These are phyloP conservation scores for Colletotrichum phormii DNA, from an alignment of 2,329 filamentous ascomycete species.

Conservation along the genomic window DNA sequence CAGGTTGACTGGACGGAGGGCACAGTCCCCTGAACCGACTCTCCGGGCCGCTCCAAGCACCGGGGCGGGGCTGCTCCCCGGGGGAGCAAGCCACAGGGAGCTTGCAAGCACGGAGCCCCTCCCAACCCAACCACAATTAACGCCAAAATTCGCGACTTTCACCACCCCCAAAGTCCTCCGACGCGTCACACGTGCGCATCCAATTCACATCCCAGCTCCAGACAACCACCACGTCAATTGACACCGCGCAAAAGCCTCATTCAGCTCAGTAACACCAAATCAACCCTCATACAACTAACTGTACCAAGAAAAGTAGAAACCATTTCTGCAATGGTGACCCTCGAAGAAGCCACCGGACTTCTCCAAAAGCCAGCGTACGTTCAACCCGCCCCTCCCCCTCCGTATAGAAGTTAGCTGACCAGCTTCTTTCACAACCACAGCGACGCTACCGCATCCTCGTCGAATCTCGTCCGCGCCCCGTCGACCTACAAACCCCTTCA, in stretches of 20 bases:
- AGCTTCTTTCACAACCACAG: not conserved
- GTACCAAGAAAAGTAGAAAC: not conserved
- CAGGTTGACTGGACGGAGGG: not conserved
- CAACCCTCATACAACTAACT: not conserved
- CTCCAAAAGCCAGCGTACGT: slow-evolving; percentile 63
- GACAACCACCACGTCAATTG: slow-evolving; percentile 7
- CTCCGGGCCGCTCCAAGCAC: slow-evolving; percentile 14
- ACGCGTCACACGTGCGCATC: slow-evolving; percentile 32
- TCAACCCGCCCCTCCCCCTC: not conserved
- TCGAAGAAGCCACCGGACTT: slow-evolving; percentile 57
- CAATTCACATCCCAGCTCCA: slow-evolving; percentile 27
- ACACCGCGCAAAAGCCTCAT: slow-evolving; percentile 14
- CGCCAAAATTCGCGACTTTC: slow-evolving; percentile 49
- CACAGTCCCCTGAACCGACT: slow-evolving; percentile 12
- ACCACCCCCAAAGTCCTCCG: slow-evolving; percentile 3
- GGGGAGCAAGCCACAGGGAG: slow-evolving; percentile 11
- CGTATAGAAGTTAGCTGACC: not conserved
- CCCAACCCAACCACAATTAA: slow-evolving; percentile 40
- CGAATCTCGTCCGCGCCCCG: slow-evolving; percentile 60
- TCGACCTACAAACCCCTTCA: slow-evolving; percentile 79
- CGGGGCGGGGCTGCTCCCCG: not conserved
- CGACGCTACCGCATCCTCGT: slow-evolving; percentile 13
- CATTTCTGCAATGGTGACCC: slow-evolving; percentile 52
- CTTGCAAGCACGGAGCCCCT: not conserved
- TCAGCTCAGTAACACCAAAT: not conserved